phyloP scores from a whole-genome alignment of 2,329 filamentous ascomycete species.

The Penicillium italicum region DNA sequence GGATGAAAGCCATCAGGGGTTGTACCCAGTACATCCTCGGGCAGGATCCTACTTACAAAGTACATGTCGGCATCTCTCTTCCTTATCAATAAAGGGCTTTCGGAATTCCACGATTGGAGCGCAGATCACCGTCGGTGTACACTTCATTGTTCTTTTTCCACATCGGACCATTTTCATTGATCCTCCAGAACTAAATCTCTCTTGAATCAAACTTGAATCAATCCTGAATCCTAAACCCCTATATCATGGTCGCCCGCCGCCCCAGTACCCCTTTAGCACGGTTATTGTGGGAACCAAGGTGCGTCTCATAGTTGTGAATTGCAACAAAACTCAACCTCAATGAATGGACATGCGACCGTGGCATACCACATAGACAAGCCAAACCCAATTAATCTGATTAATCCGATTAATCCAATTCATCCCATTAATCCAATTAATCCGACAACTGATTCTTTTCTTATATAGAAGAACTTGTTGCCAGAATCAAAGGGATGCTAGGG shows the following conservation, averaged over 20 bases:
- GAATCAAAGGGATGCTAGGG: conserved; percentile 20
- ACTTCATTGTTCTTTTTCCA: neutral
- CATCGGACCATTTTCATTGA: neutral
- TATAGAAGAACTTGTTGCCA: conserved; percentile 17
- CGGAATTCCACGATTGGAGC: neutral
- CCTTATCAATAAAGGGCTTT: neutral
- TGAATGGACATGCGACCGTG: neutral
- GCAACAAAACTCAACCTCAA: neutral
- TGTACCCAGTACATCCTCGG: neutral
- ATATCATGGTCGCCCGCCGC: conserved; percentile 11
- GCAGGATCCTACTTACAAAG: neutral
- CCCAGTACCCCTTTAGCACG: conserved; percentile 27
- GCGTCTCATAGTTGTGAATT: conserved; percentile 11
- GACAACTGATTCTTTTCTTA: neutral
- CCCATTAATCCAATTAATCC: neutral
- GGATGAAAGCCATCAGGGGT: neutral
- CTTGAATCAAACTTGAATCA: neutral
- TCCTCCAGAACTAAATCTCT: neutral
- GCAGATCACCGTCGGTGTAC: conserved; percentile 5
- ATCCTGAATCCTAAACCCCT: neutral
- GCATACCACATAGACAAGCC: neutral
- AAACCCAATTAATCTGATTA: neutral
- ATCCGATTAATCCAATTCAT: too few relatives aligned
- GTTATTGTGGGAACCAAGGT: conserved; percentile 35
- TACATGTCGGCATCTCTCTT: neutral